These are phyloP conservation scores for Hypoxylon sp. DNA, from an alignment of 2,329 filamentous ascomycete genomes.

Conservation along the genomic window DNA sequence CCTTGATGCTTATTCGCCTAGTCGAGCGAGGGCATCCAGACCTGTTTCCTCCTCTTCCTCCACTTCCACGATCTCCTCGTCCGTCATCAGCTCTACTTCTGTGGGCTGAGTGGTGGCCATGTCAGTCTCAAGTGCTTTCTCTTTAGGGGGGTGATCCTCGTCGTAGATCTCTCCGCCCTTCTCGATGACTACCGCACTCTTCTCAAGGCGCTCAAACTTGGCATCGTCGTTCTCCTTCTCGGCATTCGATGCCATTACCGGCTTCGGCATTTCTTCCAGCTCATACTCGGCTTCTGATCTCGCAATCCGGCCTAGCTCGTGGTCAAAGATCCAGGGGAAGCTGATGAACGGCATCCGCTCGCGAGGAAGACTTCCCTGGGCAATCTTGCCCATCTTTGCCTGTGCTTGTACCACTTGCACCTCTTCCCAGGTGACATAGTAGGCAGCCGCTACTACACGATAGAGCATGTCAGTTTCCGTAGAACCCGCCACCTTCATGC, in stretches of 20 bases:
- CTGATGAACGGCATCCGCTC: conserved; percentile 81
- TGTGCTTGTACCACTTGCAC: conserved; percentile 66
- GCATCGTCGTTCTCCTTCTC: conserved; percentile 25
- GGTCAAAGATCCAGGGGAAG: conserved; percentile 90
- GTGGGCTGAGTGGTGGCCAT: conserved; percentile 48
- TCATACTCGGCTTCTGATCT: conserved; percentile 50
- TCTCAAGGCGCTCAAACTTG: conserved; percentile 35
- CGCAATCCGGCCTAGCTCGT: conserved; percentile 75
- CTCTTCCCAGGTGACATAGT: conserved; percentile 79
- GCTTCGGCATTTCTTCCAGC: conserved; percentile 33
- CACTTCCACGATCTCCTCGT: conserved; percentile 54
- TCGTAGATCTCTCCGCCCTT: neutral
- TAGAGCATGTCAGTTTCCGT: conserved; percentile 65
- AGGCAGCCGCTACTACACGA: conserved; percentile 86
- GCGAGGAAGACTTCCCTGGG: conserved; percentile 47
- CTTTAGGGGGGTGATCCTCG: neutral
- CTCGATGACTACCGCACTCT: conserved; percentile 24
- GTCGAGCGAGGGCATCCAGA: conserved; percentile 37
- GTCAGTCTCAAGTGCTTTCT: neutral
- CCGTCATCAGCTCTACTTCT: conserved; percentile 52
- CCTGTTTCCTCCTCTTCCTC: conserved; percentile 50
- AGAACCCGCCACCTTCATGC: conserved; percentile 70
- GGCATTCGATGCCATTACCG: conserved; percentile 14
- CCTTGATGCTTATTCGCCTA: neutral
- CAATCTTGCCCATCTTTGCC: conserved; percentile 45